Evolutionary conservation across 441 rosid genomes (phyloP).

Genomic region (Theobroma grandiflorum): DNA sequence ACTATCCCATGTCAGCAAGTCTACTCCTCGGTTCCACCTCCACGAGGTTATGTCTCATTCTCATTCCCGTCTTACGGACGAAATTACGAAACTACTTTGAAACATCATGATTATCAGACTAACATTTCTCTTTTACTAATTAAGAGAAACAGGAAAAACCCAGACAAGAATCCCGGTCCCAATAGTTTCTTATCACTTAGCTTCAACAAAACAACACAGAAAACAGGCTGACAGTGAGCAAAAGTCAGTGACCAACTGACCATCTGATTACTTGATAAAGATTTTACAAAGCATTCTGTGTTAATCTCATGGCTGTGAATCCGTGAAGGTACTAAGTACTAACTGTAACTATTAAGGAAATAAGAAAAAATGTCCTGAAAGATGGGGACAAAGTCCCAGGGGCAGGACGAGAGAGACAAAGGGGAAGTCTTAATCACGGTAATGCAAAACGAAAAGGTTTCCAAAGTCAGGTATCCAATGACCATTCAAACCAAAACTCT

Average conservation of each 20-base stretch:
- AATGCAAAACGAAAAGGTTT: slow-evolving; percentile 21
- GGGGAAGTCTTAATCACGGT: slow-evolving; percentile 30
- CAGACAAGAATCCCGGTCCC: not conserved
- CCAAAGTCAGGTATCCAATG: slow-evolving; percentile 55
- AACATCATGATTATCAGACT: slow-evolving; percentile 16
- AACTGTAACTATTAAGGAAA: slow-evolving; percentile 6
- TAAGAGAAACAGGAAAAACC: not conserved
- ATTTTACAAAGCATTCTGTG: not conserved
- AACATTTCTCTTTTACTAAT: not conserved
- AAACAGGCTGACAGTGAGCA: not conserved
- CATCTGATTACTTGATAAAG: not conserved
- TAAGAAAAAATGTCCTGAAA: slow-evolving; percentile 41
- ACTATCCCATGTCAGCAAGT: not conserved
- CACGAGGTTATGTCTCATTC: not conserved
- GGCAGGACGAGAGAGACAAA: slow-evolving; percentile 30
- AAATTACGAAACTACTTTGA: not conserved
- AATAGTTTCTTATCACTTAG: not conserved
- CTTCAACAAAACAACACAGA: slow-evolving; percentile 14
- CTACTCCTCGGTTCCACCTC: not conserved
- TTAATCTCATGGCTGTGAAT: not conserved
- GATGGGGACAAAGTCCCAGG: slow-evolving; percentile 46
- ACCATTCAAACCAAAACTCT: slow-evolving; percentile 27
- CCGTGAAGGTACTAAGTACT: not conserved
- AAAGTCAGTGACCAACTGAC: slow-evolving; percentile 20
- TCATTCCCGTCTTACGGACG: not conserved